Percentiles rank a stretch among this genome's conserved stretches.
Evolutionary conservation across 2,329 filamentous ascomycete species (phyloP).

Genomic region (Exophiala aquamarina): DNA sequence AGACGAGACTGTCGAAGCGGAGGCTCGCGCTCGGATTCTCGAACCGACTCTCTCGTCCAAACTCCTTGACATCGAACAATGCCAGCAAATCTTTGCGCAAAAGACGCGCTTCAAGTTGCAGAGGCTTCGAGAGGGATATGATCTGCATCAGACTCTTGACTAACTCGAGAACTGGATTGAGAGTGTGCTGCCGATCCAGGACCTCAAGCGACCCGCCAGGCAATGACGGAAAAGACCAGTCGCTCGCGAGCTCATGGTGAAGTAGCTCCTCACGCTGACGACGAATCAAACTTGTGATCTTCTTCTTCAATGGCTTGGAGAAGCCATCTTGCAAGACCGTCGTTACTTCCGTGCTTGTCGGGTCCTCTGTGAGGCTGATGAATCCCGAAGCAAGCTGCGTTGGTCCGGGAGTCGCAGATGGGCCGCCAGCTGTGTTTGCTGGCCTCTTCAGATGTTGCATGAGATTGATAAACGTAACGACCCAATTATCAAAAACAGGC

Average conservation of each 20-base stretch:
- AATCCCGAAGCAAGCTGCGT: constrained; percentile 59
- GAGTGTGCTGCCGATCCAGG: constrained; percentile 34
- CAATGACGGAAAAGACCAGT: constrained; percentile 79
- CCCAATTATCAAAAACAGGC: constrained; percentile 84
- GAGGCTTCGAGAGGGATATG: constrained; percentile 71
- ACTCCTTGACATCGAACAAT: constrained; percentile 92
- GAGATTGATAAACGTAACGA: constrained; percentile 89
- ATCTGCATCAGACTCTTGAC: constrained; percentile 94
- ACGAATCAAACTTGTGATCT: constrained; percentile 76
- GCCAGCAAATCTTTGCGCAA: constrained; percentile 85
- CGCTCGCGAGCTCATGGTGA: constrained; percentile 80
- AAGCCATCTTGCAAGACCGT: constrained; percentile 78
- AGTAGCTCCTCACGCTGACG: constrained; percentile 86
- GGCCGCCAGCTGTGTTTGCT: constrained; percentile 56
- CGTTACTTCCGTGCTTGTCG: constrained; percentile 57
- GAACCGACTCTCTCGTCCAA: constrained; percentile 84
- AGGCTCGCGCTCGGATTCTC: constrained; percentile 78
- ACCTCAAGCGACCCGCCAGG: constrained; percentile 42
- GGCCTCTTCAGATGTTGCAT: constrained; percentile 87
- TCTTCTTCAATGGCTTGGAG: constrained; percentile 86
- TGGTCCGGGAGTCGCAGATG: constrained; percentile 53
- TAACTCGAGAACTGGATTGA: constrained; percentile 81
- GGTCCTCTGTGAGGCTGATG: constrained; percentile 56
- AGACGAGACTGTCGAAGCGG: constrained; percentile 73
- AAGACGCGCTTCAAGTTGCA: constrained; percentile 73